A percentile compares a stretch with the other conserved stretches of the same genome.
phyloP scores from a whole-genome alignment of 2,329 filamentous ascomycete genomes.

The Sphaerostilbella broomeana region DNA sequence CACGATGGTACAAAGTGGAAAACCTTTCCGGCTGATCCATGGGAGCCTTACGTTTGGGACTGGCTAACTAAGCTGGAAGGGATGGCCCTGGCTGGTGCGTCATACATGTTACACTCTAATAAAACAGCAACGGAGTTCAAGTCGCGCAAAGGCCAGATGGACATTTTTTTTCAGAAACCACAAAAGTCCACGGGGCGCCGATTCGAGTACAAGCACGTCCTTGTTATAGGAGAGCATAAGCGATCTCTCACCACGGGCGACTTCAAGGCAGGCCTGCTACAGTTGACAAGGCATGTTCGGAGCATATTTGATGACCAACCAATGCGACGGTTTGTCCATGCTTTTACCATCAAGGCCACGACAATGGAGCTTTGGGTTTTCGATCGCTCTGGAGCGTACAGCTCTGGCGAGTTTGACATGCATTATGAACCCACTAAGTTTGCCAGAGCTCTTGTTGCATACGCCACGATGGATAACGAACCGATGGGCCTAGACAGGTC shows the following conservation, averaged over 20 bases:
- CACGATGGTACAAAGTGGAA: constrained; percentile 16
- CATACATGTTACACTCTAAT: constrained; percentile 16
- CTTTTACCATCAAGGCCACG: constrained; percentile 10
- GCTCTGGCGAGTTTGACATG: constrained; percentile 15
- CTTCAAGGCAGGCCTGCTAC: constrained; percentile 17
- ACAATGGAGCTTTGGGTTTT: constrained; percentile 21
- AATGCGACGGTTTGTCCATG: constrained; percentile 18
- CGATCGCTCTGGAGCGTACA: constrained; percentile 17
- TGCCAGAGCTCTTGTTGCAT: constrained; percentile 17
- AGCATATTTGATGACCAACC: constrained; percentile 15
- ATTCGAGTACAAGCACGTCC: constrained; percentile 17
- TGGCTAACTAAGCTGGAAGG: constrained; percentile 11
- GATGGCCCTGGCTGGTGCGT: constrained; percentile 11
- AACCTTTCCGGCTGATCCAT: constrained; percentile 10
- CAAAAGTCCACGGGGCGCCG: neutral
- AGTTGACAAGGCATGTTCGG: constrained; percentile 16
- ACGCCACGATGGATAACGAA: constrained; percentile 16
- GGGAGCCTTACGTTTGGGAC: constrained; percentile 12
- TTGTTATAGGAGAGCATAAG: constrained; percentile 19
- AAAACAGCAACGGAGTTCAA: constrained; percentile 17
- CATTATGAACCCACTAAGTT: constrained; percentile 15
- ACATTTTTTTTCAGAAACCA: constrained; percentile 17
- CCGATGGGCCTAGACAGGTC: constrained; percentile 14
- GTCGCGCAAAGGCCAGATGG: constrained; percentile 18
- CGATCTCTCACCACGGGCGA: constrained; percentile 6